These are phyloP conservation scores for Trichoderma koningiopsis DNA, from an alignment of 2,329 filamentous ascomycete species.

Conservation along the genomic window DNA sequence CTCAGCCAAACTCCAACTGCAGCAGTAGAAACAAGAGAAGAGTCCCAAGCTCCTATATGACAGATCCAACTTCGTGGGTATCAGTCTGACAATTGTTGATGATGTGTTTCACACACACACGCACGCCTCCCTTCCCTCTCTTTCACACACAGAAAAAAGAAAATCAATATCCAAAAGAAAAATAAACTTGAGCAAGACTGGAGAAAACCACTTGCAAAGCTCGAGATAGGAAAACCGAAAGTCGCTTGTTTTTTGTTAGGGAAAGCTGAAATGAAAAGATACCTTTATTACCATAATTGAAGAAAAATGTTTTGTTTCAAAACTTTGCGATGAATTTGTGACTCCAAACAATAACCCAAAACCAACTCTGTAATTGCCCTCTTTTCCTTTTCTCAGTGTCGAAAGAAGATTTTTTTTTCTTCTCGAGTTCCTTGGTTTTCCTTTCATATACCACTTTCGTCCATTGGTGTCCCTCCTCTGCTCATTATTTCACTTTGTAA, in stretches of 20 bases:
- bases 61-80: slow-evolving; percentile 4
- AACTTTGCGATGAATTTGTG: not conserved
- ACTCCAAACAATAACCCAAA: slow-evolving; percentile 2
- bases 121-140: not conserved
- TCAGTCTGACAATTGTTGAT: not conserved
- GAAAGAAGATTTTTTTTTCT: not conserved
- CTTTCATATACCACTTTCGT: slow-evolving; percentile 36
- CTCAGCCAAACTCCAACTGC: not conserved
- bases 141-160: not conserved
- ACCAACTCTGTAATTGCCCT: not conserved
- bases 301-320: not conserved
- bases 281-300: slow-evolving; percentile 25
- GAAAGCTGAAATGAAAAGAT: slow-evolving; percentile 5
- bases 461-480: slow-evolving; percentile 41
- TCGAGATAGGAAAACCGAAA: not conserved
- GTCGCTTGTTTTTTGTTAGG: not conserved
- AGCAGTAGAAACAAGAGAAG: not conserved
- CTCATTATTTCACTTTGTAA: slow-evolving; percentile 43
- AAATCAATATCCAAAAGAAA: not conserved
- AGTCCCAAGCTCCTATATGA: not conserved
- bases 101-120: not conserved
- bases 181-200: not conserved
- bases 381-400: slow-evolving; percentile 2
- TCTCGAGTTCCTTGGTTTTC: not conserved
- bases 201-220: not conserved